A percentile compares a stretch with the other conserved stretches of the same genome.
Evolutionary conservation across 2,329 filamentous ascomycete genomes (phyloP).

Genomic region (Penicillium crustosum): DNA sequence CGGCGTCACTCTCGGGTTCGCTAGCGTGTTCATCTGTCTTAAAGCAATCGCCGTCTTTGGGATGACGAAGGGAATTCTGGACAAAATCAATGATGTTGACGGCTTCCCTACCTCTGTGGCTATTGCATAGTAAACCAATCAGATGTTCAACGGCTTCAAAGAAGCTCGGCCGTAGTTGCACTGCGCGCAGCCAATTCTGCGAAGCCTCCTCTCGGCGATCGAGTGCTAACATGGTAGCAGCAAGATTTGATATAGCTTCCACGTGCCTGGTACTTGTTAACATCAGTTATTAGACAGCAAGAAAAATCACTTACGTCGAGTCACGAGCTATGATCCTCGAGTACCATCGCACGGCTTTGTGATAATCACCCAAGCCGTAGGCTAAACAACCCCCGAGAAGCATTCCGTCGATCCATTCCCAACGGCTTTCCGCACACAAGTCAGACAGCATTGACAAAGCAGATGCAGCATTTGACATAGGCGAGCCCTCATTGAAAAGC

Average conservation of each 20-base stretch:
- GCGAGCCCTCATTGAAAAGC: conserved; percentile 40
- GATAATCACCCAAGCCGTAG: conserved; percentile 83
- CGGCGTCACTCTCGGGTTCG: conserved; percentile 59
- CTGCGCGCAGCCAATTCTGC: conserved; percentile 78
- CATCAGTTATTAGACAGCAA: conserved; percentile 10
- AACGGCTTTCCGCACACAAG: conserved; percentile 75
- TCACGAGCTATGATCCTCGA: conserved; percentile 59
- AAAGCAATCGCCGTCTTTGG: conserved; percentile 49
- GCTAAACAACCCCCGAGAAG: conserved; percentile 86
- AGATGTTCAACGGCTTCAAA: conserved; percentile 95
- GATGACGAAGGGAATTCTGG: conserved; percentile 67
- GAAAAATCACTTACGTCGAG: conserved; percentile 47
- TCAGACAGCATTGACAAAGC: conserved; percentile 71
- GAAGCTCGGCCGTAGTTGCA: conserved; percentile 79
- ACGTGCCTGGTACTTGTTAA: conserved; percentile 64
- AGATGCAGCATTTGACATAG: conserved; percentile 59
- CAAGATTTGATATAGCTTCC: conserved; percentile 90
- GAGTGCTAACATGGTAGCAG: conserved; percentile 82
- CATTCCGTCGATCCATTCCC: conserved; percentile 93
- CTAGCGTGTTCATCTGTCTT: conserved; percentile 56
- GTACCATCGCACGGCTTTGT: conserved; percentile 60
- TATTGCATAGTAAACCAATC: conserved; percentile 79
- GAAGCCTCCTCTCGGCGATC: conserved; percentile 81
- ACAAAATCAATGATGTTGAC: conserved; percentile 84
- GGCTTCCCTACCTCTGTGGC: conserved; percentile 78